Conservation (phyloP, 2,329 filamentous ascomycete genomes). For the Colletotrichum simmondsii region DNA sequence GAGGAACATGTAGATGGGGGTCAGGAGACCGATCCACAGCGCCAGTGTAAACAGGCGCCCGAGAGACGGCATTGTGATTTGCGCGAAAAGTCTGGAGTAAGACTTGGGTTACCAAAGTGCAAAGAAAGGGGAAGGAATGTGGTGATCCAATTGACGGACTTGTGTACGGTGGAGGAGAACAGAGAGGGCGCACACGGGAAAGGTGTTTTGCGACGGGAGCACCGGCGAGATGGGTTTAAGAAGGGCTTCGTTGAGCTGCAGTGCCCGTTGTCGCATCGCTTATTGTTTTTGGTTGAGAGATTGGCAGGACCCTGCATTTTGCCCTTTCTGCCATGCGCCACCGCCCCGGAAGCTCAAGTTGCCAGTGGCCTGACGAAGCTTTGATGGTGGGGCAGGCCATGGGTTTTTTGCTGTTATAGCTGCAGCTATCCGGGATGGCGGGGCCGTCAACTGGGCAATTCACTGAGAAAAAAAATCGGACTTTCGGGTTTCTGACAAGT, state of each 20-base stretch:
- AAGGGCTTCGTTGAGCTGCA: conserved; percentile 21
- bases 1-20: conserved; percentile 63
- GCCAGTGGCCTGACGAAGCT: conserved; percentile 29
- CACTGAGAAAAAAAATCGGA: conserved; percentile 27
- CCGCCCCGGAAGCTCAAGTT: conserved; percentile 27
- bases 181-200: neutral
- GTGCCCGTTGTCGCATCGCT: conserved; percentile 11
- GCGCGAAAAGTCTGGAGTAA: neutral
- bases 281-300: conserved; percentile 32
- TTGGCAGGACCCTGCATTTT: conserved; percentile 31
- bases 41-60: conserved; percentile 61
- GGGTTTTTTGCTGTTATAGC: neutral
- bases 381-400: neutral
- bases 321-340: conserved; percentile 33
- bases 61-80: conserved; percentile 26
- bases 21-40: conserved; percentile 64
- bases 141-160: conserved; percentile 1
- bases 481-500: conserved; percentile 28
- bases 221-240: conserved; percentile 2
- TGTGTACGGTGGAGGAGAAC: neutral
- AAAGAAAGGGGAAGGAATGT: conserved; percentile 15
- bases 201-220: neutral
- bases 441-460: conserved; percentile 13
- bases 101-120: neutral
- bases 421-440: conserved; percentile 24